Evolutionary conservation across 164 flowering plant species (phyloP).

Genomic region (Vitis riparia): DNA sequence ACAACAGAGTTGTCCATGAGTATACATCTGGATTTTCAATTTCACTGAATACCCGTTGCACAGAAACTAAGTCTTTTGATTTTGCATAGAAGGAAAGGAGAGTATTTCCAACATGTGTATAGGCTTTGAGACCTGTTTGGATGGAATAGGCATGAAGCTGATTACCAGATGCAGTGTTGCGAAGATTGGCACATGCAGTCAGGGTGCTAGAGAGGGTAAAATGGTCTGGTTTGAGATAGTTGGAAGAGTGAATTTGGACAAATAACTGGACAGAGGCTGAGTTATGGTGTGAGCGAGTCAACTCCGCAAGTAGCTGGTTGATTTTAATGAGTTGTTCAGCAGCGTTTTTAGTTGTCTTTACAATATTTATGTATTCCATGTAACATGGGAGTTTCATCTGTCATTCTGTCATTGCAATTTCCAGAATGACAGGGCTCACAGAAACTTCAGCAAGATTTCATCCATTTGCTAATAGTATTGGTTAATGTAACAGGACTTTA

Average conservation of each 20-base stretch:
- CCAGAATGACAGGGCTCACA: too few relatives aligned
- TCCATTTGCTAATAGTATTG: too few relatives aligned
- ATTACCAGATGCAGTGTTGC: constrained; percentile 29
- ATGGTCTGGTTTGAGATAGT: constrained; percentile 54
- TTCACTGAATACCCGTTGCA: constrained; percentile 46
- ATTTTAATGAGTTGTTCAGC: constrained; percentile 34
- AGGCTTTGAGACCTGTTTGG: constrained; percentile 38
- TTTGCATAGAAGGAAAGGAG: constrained; percentile 68
- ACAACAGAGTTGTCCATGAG: constrained; percentile 67
- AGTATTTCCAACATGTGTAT: constrained; percentile 55
- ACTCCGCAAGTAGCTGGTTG: constrained; percentile 44
- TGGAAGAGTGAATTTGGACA: constrained; percentile 50
- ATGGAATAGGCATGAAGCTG: constrained; percentile 59
- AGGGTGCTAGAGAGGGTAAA: constrained; percentile 62
- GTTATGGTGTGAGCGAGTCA: constrained; percentile 38
- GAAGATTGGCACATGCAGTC: constrained; percentile 55
- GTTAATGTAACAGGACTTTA: too few relatives aligned
- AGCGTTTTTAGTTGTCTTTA: constrained; percentile 18
- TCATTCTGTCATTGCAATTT: neutral
- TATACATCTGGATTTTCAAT: constrained; percentile 63
- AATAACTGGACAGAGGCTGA: constrained; percentile 51
- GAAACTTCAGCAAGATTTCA: too few relatives aligned
- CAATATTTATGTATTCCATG: neutral
- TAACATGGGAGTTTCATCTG: constrained; percentile 6
- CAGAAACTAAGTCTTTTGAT: constrained; percentile 36